A percentile compares a stretch with the other conserved stretches of the same genome.
phyloP scores from a whole-genome alignment of 2,329 filamentous ascomycete species.

The Waltergamsia citrina region DNA sequence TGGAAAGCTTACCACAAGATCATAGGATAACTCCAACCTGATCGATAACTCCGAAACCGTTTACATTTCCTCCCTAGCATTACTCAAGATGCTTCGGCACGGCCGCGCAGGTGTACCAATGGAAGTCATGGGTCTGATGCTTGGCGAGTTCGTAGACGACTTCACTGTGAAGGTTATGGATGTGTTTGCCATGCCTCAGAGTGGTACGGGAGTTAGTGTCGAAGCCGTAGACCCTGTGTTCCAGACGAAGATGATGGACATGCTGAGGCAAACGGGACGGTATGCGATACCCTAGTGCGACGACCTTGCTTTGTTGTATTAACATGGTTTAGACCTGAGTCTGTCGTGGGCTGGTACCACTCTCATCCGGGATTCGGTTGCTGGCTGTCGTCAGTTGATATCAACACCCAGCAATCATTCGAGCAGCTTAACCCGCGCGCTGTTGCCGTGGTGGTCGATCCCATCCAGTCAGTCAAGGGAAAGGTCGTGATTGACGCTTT shows the following conservation, averaged over 20 bases:
- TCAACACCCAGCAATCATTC: conserved; percentile 99
- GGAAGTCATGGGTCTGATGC: conserved; percentile 99
- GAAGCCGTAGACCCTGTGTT: conserved; percentile 98
- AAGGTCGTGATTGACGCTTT: conserved; percentile 99
- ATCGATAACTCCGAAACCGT: conserved; percentile 99
- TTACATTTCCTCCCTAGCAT: conserved; percentile 93
- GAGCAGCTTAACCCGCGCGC: conserved; percentile 95
- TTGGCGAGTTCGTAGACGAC: conserved; percentile 97
- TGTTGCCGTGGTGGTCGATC: conserved; percentile 95
- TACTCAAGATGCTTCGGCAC: conserved; percentile 98
- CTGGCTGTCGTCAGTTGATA: conserved; percentile 98
- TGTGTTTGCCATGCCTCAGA: conserved; percentile 99
- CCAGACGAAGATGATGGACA: conserved; percentile 99
- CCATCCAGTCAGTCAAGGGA: conserved; percentile 98
- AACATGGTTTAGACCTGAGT: conserved; percentile 63
- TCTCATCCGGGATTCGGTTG: conserved; percentile 98
- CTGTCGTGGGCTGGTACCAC: conserved; percentile 98
- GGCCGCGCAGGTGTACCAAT: conserved; percentile 96
- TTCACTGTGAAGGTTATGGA: conserved; percentile 98
- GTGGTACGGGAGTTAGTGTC: conserved; percentile 94
- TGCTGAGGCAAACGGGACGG: conserved; percentile 95
- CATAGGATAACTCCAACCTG: conserved; percentile 76
- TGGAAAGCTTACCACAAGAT: not conserved
- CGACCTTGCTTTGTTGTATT: not conserved
- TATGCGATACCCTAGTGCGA: conserved; percentile 24